Evolutionary conservation across 106 monocot genomes (phyloP).

Genomic region (Dioscorea alata): DNA sequence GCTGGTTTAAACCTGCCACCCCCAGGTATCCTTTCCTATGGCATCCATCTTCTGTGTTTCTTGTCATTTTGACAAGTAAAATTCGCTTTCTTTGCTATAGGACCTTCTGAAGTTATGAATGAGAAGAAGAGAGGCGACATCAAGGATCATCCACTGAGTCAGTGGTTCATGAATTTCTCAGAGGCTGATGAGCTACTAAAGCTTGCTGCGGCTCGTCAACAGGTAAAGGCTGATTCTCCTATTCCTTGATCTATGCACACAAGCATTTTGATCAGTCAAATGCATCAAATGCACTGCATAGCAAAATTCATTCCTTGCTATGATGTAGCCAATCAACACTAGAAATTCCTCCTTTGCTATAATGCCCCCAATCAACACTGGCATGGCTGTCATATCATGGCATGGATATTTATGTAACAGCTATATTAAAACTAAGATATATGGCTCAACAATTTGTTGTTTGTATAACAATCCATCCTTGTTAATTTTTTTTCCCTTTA

Average conservation of each 20-base stretch:
- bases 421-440: too few relatives aligned
- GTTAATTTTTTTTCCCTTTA: too few relatives aligned
- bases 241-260: not conserved
- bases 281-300: not conserved
- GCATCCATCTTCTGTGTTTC: not conserved
- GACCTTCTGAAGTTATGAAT: conserved; percentile 45
- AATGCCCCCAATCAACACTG: not conserved
- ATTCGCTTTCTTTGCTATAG: conserved; percentile 22
- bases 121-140: conserved; percentile 83
- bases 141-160: conserved; percentile 80
- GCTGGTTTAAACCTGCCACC: conserved; percentile 52
- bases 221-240: conserved; percentile 32
- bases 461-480: too few relatives aligned
- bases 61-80: conserved; percentile 3
- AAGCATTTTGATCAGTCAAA: not conserved
- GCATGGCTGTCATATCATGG: not conserved
- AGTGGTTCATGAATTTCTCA: conserved; percentile 93
- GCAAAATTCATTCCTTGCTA: not conserved
- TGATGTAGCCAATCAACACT: not conserved
- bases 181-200: conserved; percentile 97
- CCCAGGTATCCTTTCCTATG: conserved; percentile 35
- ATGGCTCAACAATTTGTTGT: too few relatives aligned
- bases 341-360: not conserved
- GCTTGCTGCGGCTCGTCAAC: conserved; percentile 96
- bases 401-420: not conserved